Evolutionary conservation across 305 asterid species (phyloP), one percentile per base, ranked within the genome.

Genomic region (Solanum chacoense): DNA sequence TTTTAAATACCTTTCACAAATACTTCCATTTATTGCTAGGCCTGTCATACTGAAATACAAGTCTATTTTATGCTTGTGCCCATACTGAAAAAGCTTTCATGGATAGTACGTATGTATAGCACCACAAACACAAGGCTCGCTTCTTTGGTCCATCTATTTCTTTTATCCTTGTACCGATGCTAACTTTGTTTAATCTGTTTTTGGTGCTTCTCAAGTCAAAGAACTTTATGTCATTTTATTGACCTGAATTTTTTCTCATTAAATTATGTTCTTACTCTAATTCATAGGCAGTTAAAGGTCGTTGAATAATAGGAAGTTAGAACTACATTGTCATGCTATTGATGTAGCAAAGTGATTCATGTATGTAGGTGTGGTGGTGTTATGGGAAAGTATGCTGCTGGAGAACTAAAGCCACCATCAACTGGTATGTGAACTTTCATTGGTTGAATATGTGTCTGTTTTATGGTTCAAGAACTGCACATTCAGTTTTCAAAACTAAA

Each of bases 331-430:
- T 91, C 63, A 76, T 86, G 90, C 84, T 74, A 71, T 84, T 90
- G 55, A 38, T 84, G 26, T 59, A n/a, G 11, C 9, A 50, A 84
- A 59, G 45, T 55, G 74, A 84, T 84, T 50, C 32, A 55, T 86
- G 78, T 20, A 88, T 69, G 87, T 89, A 97, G 99, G 99, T 97
- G 99, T 91, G 98, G 99, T 73, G 99, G 99, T 88, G 99, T 97
- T 88, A 94, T 96, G 98, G 99, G 99, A 87, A 97, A 95, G 91
- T 97, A 97, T 91, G 98, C 98, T 28, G 98, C 98, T 90, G 99
- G 99, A 89, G 99, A 95, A 92, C 94, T 97, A 89, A 96, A 94
- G 90, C 99, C 99, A 76, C 99, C 99, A 91, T 93, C 96, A 76
- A 93, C 93, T 81, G 98, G 99, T 97, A 88, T 88, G 98, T 95